These are phyloP conservation scores for Biancaea sappan DNA, from an alignment of 306 rosid species.

Conservation along the genomic window DNA sequence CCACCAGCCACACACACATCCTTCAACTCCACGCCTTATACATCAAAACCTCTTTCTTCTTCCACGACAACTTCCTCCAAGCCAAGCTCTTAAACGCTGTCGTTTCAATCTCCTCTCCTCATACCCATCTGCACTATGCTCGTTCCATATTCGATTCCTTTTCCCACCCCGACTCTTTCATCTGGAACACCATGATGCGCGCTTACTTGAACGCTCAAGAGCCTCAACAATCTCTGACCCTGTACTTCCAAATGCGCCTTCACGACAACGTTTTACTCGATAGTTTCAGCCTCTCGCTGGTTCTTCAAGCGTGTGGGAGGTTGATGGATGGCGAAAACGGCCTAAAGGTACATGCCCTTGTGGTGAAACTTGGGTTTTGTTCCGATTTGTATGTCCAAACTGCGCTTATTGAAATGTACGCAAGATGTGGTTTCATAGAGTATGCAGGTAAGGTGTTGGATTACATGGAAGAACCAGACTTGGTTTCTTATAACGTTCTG, in stretches of 20 bases:
- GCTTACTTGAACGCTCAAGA: conserved; percentile 31
- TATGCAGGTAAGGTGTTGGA: conserved; percentile 27
- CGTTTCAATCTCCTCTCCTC: conserved; percentile 19
- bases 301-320: conserved; percentile 29
- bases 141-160: conserved; percentile 28
- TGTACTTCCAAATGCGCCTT: conserved; percentile 29
- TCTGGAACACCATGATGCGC: conserved; percentile 38
- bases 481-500: conserved; percentile 34
- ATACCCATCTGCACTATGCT: neutral
- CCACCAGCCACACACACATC: neutral
- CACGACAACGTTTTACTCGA: neutral
- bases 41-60: conserved; percentile 18
- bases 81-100: conserved; percentile 18
- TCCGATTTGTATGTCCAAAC: conserved; percentile 32
- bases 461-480: conserved; percentile 21
- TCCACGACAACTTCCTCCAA: conserved; percentile 15
- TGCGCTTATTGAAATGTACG: conserved; percentile 37
- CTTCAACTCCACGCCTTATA: conserved; percentile 35
- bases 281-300: conserved; percentile 22
- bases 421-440: conserved; percentile 24
- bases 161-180: conserved; percentile 19
- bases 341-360: conserved; percentile 9
- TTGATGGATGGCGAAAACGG: conserved; percentile 18
- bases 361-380: conserved; percentile 30
- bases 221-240: conserved; percentile 9